Evolutionary conservation across 371 early-diverging fungal species (phyloP), one percentile per base, ranked within the genome.

Genomic region (Vairimorpha necatrix): DNA sequence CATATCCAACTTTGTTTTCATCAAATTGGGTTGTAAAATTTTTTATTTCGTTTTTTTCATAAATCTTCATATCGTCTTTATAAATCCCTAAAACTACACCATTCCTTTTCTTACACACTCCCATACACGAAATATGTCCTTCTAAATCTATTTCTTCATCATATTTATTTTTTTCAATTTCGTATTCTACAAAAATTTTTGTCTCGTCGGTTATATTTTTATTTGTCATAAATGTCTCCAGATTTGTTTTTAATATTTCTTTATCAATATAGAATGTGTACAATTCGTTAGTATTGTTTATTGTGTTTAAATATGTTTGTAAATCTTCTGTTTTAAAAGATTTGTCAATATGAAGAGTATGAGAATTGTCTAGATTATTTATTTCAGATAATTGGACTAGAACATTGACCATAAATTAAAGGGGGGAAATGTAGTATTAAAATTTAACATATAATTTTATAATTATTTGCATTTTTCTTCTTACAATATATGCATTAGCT

Each of bases 211-310:
- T 28, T 26, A 26, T 7, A 16, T 18, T 28, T 9, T 56, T 28
- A 28, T 26, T 56, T 26, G 24, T 32, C 28, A 56, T 56, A 26
- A 28, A 11, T 9, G 2, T 4, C 30, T 56, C 28, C 13, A 56
- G 13, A 56, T 7, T 26, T 26, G 26, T 16, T 28, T 56, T 56
- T 28, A 56, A 56, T 28, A 56, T 32, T 56, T 56, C 58, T 2
- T 56, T 56, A 3, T 56, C 20, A 56, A 56, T 56, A 32, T 56
- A 56, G 13, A 56, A 56, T 56, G 58, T 56, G 30, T 28, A 56
- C 6, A 22, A 26, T 22, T 56, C 58, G 2, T 9, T 26, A 56
- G 1, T 56, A 56, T 56, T 28, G 24, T 56, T 56, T 4, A 56
- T 28, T 16, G 6, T 11, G 7, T 56, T 22, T 26, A 56, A 6